Evolutionary conservation across 805 yeast genomes (phyloP).

Genomic region (Cyberlindnera sargentensis): DNA sequence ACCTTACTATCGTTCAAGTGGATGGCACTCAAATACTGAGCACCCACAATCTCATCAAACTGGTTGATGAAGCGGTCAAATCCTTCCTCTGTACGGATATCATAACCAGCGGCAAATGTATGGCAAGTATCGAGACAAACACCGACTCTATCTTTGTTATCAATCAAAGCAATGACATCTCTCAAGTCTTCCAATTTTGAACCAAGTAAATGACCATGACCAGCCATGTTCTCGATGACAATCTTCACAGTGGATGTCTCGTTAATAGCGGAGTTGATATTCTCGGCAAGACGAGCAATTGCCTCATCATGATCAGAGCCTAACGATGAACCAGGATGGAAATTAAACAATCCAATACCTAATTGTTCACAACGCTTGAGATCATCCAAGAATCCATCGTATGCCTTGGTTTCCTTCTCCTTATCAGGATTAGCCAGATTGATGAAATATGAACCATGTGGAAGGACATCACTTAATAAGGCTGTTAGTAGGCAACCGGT

Average conservation of each 20-base stretch:
- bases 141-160: constrained; percentile 80
- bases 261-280: constrained; percentile 70
- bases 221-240: constrained; percentile 96
- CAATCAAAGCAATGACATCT: constrained; percentile 69
- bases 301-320: constrained; percentile 64
- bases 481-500: constrained; percentile 1
- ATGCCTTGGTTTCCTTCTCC: constrained; percentile 71
- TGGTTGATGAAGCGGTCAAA: constrained; percentile 66
- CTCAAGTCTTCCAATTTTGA: constrained; percentile 68
- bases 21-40: constrained; percentile 66
- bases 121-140: constrained; percentile 97
- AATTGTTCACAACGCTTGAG: constrained; percentile 78
- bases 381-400: constrained; percentile 77
- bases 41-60: constrained; percentile 71
- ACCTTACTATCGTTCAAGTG: constrained; percentile 95
- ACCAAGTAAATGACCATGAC: constrained; percentile 89
- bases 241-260: constrained; percentile 77
- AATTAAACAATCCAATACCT: constrained; percentile 79
- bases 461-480: constrained; percentile 54
- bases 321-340: constrained; percentile 89
- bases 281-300: constrained; percentile 61
- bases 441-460: constrained; percentile 93
- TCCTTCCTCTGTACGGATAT: constrained; percentile 51
- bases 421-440: constrained; percentile 87
- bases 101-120: constrained; percentile 94